Evolutionary conservation across 148 eudicot genomes (phyloP).

Genomic region (Nyssa sinensis): DNA sequence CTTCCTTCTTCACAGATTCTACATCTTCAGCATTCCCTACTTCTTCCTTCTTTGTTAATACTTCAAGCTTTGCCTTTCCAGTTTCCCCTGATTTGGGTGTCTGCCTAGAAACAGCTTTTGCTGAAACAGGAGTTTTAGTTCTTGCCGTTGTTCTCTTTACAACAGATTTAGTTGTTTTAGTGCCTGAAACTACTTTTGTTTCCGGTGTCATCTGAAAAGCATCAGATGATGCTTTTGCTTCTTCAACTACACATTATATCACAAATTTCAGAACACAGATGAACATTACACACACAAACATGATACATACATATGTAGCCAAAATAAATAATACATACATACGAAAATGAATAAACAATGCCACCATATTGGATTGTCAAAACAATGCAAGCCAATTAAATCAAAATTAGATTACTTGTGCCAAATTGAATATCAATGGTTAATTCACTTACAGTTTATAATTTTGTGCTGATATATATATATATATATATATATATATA

Average conservation of each 20-base stretch:
- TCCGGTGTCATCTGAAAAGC: constrained; percentile 38
- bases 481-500: no score
- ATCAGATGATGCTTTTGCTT: constrained; percentile 29
- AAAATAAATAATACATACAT: no score
- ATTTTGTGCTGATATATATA: no score
- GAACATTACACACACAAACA: neutral
- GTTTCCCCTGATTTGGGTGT: constrained; percentile 27
- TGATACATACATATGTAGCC: no score
- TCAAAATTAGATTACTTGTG: no score
- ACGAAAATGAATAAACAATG: no score
- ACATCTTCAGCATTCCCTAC: constrained; percentile 20
- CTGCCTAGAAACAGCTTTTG: constrained; percentile 34
- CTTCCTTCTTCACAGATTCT: constrained; percentile 16
- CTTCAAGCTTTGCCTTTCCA: constrained; percentile 28
- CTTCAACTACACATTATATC: constrained; percentile 42
- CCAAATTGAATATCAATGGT: no score
- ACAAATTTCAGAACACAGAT: neutral
- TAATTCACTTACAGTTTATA: no score
- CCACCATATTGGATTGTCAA: no score
- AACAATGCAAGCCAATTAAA: no score
- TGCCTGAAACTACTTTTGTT: constrained; percentile 29
- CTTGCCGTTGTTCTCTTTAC: constrained; percentile 43
- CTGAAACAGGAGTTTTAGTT: constrained; percentile 47
- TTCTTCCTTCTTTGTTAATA: constrained; percentile 23
- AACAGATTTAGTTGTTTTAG: constrained; percentile 41